These are phyloP conservation scores for Trichosporon coremiiforme DNA, from an alignment of 1,284 basidiomycete species.

Conservation along the genomic window DNA sequence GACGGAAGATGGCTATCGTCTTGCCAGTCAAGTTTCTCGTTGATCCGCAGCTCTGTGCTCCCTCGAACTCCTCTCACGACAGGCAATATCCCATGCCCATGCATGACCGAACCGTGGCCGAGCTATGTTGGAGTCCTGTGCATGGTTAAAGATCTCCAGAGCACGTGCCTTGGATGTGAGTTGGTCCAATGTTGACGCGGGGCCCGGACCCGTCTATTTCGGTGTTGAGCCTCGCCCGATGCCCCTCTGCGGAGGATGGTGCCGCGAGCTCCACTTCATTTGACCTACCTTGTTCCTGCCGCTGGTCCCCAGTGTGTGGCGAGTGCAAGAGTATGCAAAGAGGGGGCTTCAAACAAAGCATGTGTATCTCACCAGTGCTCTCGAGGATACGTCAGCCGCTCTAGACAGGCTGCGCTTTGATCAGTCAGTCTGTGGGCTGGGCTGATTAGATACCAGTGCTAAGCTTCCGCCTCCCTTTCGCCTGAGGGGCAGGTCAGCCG, in stretches of 20 bases:
- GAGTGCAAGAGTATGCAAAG: too few relatives aligned
- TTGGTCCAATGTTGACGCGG: neutral
- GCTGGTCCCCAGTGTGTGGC: neutral
- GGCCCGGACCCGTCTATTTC: neutral
- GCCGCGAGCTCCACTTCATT: conserved; percentile 4
- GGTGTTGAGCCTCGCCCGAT: neutral
- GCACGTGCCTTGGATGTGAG: too few relatives aligned
- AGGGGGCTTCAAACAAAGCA: neutral
- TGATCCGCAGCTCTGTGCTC: neutral
- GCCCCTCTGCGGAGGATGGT: neutral
- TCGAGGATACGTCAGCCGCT: conserved; percentile 9
- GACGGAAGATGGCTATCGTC: neutral
- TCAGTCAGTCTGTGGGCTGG: too few relatives aligned
- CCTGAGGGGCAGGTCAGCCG: neutral
- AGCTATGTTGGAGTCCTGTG: neutral
- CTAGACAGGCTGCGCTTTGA: neutral
- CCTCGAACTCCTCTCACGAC: neutral
- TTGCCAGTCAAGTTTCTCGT: neutral
- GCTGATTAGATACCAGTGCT: conserved; percentile 9
- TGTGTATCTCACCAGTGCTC: neutral
- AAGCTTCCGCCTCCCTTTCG: neutral
- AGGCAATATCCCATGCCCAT: neutral
- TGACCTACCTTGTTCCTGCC: neutral
- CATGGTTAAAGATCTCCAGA: neutral
- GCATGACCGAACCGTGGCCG: neutral